A percentile compares a stretch with the other conserved stretches of the same genome.
These are phyloP conservation scores for Solanum hybrid DNA, from an alignment of 305 asterid species.

Conservation along the genomic window DNA sequence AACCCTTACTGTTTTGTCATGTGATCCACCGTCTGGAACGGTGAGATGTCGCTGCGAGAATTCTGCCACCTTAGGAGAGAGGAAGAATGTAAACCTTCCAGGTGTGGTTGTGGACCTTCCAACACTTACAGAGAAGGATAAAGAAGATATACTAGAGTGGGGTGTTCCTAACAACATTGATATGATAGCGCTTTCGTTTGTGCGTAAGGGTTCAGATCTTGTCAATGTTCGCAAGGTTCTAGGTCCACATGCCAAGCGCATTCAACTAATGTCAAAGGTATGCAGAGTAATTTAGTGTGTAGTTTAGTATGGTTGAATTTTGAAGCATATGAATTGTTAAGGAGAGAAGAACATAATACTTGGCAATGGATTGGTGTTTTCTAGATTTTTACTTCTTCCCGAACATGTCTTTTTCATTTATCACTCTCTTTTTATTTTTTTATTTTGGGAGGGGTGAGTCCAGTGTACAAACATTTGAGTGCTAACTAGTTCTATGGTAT, in stretches of 20 bases:
- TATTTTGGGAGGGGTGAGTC: too few relatives aligned
- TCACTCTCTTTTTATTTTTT: too few relatives aligned
- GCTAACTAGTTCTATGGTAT: neutral
- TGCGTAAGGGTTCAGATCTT: constrained; percentile 60
- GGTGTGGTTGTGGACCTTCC: constrained; percentile 65
- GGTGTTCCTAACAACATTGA: constrained; percentile 57
- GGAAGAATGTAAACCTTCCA: constrained; percentile 57
- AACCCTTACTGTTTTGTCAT: constrained; percentile 44
- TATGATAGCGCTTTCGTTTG: constrained; percentile 60
- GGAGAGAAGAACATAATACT: neutral
- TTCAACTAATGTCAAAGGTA: constrained; percentile 60
- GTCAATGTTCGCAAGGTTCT: constrained; percentile 53
- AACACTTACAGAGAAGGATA: constrained; percentile 56
- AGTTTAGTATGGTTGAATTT: neutral
- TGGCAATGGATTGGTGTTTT: neutral
- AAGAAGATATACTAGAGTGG: constrained; percentile 54
- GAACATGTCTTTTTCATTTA: neutral
- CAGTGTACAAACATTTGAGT: neutral
- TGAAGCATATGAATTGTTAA: neutral
- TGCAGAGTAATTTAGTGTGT: neutral
- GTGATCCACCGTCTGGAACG: constrained; percentile 33
- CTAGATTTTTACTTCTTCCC: neutral
- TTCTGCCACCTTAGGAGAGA: constrained; percentile 50
- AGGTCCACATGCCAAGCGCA: constrained; percentile 46
- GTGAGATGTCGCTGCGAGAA: constrained; percentile 55